Conservation (phyloP, 1,139 yeast species). For the Blastobotrys aristatus region DNA sequence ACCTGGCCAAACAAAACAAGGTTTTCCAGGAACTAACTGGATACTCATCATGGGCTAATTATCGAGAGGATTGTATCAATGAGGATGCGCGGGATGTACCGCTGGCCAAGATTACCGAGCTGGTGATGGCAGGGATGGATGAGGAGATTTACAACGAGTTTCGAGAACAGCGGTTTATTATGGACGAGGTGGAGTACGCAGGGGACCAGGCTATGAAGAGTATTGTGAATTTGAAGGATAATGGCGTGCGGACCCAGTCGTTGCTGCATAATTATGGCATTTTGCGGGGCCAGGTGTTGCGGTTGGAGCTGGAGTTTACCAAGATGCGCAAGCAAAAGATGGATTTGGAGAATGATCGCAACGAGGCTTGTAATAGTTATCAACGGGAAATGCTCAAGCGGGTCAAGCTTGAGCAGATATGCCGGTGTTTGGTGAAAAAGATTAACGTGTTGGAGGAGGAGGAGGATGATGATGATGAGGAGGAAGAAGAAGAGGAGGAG, state of each 20-base stretch:
- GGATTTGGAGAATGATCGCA: slow-evolving; percentile 13
- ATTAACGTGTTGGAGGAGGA: slow-evolving; percentile 6
- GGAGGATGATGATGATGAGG: not conserved
- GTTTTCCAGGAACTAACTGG: slow-evolving; percentile 23
- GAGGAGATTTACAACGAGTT: slow-evolving; percentile 22
- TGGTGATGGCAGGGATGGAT: slow-evolving; percentile 22
- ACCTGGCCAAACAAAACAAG: slow-evolving; percentile 20
- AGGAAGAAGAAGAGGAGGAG: slow-evolving; percentile 3
- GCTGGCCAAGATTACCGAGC: slow-evolving; percentile 18
- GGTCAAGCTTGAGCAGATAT: slow-evolving; percentile 15
- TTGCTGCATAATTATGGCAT: slow-evolving; percentile 13
- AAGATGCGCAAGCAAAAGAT: slow-evolving; percentile 13
- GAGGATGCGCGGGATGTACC: slow-evolving; percentile 15
- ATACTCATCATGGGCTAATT: slow-evolving; percentile 17
- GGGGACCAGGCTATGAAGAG: slow-evolving; percentile 11
- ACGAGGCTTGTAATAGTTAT: slow-evolving; percentile 6
- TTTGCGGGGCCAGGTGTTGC: slow-evolving; percentile 16
- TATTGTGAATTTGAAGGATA: not conserved
- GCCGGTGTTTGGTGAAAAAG: slow-evolving; percentile 12
- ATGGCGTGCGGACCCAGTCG: not conserved
- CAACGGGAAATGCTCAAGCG: slow-evolving; percentile 14
- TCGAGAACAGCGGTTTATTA: slow-evolving; percentile 16
- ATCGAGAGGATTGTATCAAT: slow-evolving; percentile 14
- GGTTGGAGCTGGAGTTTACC: slow-evolving; percentile 17
- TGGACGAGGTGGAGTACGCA: slow-evolving; percentile 17